phyloP scores from a whole-genome alignment of 2,329 filamentous ascomycete species.

The Cytospora mali region DNA sequence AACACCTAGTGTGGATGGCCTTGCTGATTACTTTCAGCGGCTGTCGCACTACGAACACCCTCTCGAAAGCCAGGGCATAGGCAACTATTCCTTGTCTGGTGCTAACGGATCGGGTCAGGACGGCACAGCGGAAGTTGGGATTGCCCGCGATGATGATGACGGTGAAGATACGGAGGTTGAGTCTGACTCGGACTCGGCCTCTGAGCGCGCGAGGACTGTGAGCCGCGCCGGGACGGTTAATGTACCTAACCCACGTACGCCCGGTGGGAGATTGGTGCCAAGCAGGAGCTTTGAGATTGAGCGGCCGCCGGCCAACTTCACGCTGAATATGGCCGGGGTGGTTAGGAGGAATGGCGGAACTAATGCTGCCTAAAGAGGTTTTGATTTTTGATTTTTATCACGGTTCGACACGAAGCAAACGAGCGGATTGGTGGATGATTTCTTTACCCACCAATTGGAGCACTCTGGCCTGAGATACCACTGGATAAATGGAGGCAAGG shows the following conservation, averaged over 20 bases:
- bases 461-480: neutral
- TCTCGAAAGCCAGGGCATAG: neutral
- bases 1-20: conserved; percentile 64
- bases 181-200: conserved; percentile 41
- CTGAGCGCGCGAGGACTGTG: conserved; percentile 45
- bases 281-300: conserved; percentile 61
- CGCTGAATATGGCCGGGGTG: conserved; percentile 38
- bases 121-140: neutral
- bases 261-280: conserved; percentile 54
- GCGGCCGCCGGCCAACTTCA: conserved; percentile 42
- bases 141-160: conserved; percentile 38
- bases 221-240: conserved; percentile 59
- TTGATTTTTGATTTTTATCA: neutral
- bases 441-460: neutral
- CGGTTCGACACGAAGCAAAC: conserved; percentile 1
- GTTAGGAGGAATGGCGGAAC: conserved; percentile 28
- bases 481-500: neutral
- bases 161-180: conserved; percentile 43
- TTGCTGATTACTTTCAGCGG: conserved; percentile 87
- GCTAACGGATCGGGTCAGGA: conserved; percentile 11
- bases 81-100: conserved; percentile 15
- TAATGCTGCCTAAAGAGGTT: conserved; percentile 1
- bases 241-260: conserved; percentile 58
- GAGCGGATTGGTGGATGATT: neutral
- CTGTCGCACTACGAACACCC: conserved; percentile 69